These are phyloP conservation scores for Haematococcus lacustris DNA, from an alignment of 139 green algal species.

Conservation along the genomic window DNA sequence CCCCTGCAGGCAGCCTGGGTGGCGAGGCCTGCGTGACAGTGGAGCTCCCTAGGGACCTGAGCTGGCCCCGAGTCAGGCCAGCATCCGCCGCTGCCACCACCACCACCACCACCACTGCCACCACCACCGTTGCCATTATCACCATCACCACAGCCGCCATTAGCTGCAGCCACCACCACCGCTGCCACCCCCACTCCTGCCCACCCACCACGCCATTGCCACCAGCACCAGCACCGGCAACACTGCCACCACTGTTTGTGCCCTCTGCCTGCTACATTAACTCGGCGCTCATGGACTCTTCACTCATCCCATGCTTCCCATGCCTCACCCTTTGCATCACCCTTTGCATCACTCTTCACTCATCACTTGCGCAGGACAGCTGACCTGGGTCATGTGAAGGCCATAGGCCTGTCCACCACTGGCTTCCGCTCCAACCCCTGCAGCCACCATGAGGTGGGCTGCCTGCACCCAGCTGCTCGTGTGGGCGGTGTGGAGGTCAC, in stretches of 20 bases:
- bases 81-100: background rate
- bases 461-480: background rate
- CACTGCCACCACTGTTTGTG: no score
- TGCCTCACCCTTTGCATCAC: background rate
- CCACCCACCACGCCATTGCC: background rate
- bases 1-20: background rate
- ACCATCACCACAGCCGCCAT: background rate
- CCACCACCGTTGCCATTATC: background rate
- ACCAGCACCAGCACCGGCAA: no score
- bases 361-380: conserved; percentile 30
- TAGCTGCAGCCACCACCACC: no score
- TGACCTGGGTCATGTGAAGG: conserved; percentile 46
- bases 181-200: no score
- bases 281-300: background rate
- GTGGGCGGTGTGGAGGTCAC: background rate
- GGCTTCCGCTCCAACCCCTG: conserved; percentile 52
- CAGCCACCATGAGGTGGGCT: conserved; percentile 4
- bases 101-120: no score
- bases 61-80: background rate
- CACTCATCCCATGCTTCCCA: background rate
- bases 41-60: background rate
- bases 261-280: no score
- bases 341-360: no score
- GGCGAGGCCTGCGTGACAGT: background rate
- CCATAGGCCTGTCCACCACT: conserved; percentile 66